Evolutionary conservation across 441 rosid species (phyloP).

Genomic region (Mallotus japonicus): DNA sequence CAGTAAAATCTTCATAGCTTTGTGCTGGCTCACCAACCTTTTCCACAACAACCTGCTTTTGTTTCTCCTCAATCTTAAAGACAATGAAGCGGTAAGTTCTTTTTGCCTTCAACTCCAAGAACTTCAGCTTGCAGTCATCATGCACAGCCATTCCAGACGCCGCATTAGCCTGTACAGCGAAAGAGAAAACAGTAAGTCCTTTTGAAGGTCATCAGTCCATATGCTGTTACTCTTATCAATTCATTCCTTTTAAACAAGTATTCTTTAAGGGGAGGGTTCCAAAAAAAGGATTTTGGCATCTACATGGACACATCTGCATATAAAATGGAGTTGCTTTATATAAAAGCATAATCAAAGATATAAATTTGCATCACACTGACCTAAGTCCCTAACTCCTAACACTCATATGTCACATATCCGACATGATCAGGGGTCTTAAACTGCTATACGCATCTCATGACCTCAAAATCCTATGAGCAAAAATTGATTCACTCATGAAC

Average conservation of each 20-base stretch:
- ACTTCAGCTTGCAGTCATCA: slow-evolving; percentile 64
- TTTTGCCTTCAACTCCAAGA: slow-evolving; percentile 58
- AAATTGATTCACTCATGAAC: too few relatives aligned
- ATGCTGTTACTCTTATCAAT: too few relatives aligned
- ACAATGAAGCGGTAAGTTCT: slow-evolving; percentile 55
- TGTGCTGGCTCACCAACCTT: slow-evolving; percentile 59
- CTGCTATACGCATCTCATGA: not conserved
- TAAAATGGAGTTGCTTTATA: not conserved
- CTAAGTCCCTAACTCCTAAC: not conserved
- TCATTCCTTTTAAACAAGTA: too few relatives aligned
- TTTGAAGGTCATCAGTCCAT: too few relatives aligned
- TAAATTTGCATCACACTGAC: not conserved
- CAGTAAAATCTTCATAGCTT: slow-evolving; percentile 48
- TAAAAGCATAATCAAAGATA: not conserved
- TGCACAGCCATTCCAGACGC: slow-evolving; percentile 62
- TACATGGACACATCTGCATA: too few relatives aligned
- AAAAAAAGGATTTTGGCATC: too few relatives aligned
- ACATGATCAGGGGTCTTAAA: not conserved
- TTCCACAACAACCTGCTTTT: slow-evolving; percentile 58
- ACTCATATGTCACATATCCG: not conserved
- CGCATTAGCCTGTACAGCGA: slow-evolving; percentile 42
- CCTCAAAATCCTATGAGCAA: too few relatives aligned
- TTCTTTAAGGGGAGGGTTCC: too few relatives aligned
- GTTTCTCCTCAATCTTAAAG: slow-evolving; percentile 58
- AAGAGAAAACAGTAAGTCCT: not conserved